phyloP scores from a whole-genome alignment of 139 green algal genomes.

The Chlorella sp. region DNA sequence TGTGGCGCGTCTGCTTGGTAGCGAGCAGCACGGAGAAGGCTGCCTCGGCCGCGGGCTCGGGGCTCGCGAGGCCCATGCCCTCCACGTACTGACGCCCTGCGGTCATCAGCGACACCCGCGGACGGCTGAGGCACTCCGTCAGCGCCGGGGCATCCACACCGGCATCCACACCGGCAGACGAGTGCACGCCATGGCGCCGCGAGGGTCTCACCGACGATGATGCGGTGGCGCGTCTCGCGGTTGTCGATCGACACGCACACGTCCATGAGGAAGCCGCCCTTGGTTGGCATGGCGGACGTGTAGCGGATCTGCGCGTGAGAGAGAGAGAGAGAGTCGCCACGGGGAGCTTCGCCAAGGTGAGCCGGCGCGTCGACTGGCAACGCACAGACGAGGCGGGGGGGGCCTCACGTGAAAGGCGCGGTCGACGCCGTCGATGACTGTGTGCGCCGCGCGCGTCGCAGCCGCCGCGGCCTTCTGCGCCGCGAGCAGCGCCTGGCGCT shows the following conservation, averaged over 20 bases:
- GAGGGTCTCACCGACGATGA: slow-evolving; percentile 61
- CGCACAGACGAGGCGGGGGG: too few relatives aligned
- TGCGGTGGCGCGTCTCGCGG: slow-evolving; percentile 52
- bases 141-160: too few relatives aligned
- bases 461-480: slow-evolving; percentile 11
- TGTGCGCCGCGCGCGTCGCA: slow-evolving; percentile 9
- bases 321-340: too few relatives aligned
- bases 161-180: too few relatives aligned
- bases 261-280: slow-evolving; percentile 78
- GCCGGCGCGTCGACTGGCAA: too few relatives aligned
- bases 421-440: slow-evolving; percentile 37
- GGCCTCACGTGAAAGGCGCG: slow-evolving; percentile 34
- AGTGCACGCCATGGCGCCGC: too few relatives aligned
- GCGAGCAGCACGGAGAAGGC: slow-evolving; percentile 58
- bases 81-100: slow-evolving; percentile 64
- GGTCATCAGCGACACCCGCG: too few relatives aligned
- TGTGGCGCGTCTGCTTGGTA: slow-evolving; percentile 32
- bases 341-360: too few relatives aligned
- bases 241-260: slow-evolving; percentile 58
- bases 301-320: slow-evolving; percentile 5
- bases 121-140: too few relatives aligned
- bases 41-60: slow-evolving; percentile 49
- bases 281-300: slow-evolving; percentile 49
- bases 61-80: slow-evolving; percentile 25
- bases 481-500: slow-evolving; percentile 31